Evolutionary conservation across 768 basidiomycete genomes (phyloP).

Genomic region (Collybia sp.): DNA sequence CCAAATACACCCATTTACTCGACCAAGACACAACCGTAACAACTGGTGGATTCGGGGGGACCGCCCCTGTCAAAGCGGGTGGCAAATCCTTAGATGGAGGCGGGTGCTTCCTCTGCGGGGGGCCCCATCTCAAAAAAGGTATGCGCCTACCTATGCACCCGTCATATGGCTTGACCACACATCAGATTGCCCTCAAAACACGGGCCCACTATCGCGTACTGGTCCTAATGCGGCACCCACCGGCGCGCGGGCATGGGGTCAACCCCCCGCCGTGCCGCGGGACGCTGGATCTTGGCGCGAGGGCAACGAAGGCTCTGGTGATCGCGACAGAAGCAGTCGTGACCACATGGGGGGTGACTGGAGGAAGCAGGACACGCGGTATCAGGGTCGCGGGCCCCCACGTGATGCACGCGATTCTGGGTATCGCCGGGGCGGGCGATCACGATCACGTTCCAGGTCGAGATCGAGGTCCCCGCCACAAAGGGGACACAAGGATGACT

Average conservation of each 20-base stretch:
- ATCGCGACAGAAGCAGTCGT: conserved; percentile 17
- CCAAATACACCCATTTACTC: conserved; percentile 93
- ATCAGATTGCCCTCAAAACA: conserved; percentile 50
- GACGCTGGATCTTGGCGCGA: conserved; percentile 32
- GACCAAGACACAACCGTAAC: conserved; percentile 86
- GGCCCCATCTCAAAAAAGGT: conserved; percentile 93
- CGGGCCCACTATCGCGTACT: conserved; percentile 27
- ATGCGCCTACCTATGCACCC: conserved; percentile 5
- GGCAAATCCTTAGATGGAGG: conserved; percentile 50
- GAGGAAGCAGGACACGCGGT: background rate
- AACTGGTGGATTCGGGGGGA: conserved; percentile 64
- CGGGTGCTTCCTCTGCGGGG: conserved; percentile 93
- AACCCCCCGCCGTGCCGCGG: conserved; percentile 9
- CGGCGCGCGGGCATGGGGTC: conserved; percentile 25
- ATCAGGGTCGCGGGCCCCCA: conserved; percentile 7
- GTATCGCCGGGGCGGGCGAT: conserved; percentile 13
- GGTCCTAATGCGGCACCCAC: conserved; percentile 28
- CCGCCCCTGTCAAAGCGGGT: conserved; percentile 46
- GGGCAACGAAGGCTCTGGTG: conserved; percentile 10
- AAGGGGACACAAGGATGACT: conserved; percentile 7
- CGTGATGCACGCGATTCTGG: conserved; percentile 16
- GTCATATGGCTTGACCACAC: background rate
- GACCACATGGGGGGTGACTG: background rate
- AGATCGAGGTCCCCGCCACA: conserved; percentile 12
- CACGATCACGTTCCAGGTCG: conserved; percentile 22